Conservation (phyloP, 352 stramenopile species). For the Phytophthora parvispora region DNA sequence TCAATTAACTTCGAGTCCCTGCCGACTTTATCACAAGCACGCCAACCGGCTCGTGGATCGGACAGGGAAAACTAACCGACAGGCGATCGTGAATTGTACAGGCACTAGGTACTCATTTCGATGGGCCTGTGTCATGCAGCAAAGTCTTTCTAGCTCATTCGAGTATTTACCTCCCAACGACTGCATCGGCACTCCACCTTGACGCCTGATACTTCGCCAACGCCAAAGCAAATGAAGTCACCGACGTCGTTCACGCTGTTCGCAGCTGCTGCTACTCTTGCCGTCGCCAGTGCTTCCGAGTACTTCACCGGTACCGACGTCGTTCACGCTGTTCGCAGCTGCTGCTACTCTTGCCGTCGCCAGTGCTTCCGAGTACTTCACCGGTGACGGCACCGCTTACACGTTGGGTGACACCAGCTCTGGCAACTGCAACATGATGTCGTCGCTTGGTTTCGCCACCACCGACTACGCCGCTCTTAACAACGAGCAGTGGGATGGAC, state of each 20-base stretch:
- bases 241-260: too few relatives aligned
- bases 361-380: slow-evolving; percentile 46
- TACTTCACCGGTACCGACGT: too few relatives aligned
- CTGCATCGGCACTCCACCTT: too few relatives aligned
- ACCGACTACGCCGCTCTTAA: slow-evolving; percentile 69
- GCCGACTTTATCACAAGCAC: background rate
- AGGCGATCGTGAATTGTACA: too few relatives aligned
- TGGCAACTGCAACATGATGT: slow-evolving; percentile 51
- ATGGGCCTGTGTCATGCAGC: too few relatives aligned
- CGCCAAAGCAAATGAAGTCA: too few relatives aligned
- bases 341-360: slow-evolving; percentile 4
- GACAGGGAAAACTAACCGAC: background rate
- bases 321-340: too few relatives aligned
- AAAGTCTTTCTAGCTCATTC: too few relatives aligned
- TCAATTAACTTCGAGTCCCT: background rate
- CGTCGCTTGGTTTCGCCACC: slow-evolving; percentile 12
- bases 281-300: too few relatives aligned
- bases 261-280: too few relatives aligned
- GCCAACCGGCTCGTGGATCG: background rate
- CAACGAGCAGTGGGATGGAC: slow-evolving; percentile 57
- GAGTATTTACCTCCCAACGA: too few relatives aligned
- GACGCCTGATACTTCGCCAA: too few relatives aligned
- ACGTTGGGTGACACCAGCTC: slow-evolving; percentile 34
- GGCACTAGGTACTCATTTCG: background rate
- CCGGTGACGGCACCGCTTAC: slow-evolving; percentile 42